These are phyloP conservation scores for Boletus albobrunnescens DNA, from an alignment of 1,284 basidiomycete species.

Conservation along the genomic window DNA sequence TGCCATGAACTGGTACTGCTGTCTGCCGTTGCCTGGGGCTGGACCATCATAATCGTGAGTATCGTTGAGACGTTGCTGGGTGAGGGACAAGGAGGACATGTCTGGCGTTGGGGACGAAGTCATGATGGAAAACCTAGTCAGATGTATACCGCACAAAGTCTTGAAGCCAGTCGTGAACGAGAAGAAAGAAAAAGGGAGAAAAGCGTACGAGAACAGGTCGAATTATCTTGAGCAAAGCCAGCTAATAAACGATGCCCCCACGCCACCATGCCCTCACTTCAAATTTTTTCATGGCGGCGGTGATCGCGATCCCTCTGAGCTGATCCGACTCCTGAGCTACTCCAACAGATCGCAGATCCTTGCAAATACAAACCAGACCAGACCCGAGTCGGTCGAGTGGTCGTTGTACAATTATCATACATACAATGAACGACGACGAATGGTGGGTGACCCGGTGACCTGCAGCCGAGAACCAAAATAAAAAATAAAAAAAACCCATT, in stretches of 20 bases:
- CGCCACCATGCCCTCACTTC: constrained; percentile 27
- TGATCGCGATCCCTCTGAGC: constrained; percentile 6
- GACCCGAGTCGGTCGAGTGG: no score
- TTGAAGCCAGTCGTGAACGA: constrained; percentile 20
- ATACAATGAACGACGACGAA: no score
- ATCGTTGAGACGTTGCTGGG: constrained; percentile 76
- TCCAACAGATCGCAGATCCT: constrained; percentile 1
- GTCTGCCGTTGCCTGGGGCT: constrained; percentile 47
- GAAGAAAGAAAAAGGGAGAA: constrained; percentile 6
- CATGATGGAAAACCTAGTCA: constrained; percentile 48
- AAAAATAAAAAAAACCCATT: no score
- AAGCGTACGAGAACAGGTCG: not conserved
- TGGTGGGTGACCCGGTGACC: no score
- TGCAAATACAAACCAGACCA: not conserved
- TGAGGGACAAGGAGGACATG: constrained; percentile 69
- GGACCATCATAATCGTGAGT: constrained; percentile 76
- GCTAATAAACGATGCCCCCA: constrained; percentile 23
- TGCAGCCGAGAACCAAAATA: no score
- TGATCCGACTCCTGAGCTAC: not conserved
- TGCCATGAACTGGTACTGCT: constrained; percentile 62
- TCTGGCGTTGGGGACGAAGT: constrained; percentile 70
- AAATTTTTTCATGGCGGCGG: constrained; percentile 9
- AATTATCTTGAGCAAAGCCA: not conserved
- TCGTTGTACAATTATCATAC: no score
- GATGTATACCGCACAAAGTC: constrained; percentile 12